Conservation (phyloP, 768 basidiomycete genomes). For the Udeniomyces megalosporus region DNA sequence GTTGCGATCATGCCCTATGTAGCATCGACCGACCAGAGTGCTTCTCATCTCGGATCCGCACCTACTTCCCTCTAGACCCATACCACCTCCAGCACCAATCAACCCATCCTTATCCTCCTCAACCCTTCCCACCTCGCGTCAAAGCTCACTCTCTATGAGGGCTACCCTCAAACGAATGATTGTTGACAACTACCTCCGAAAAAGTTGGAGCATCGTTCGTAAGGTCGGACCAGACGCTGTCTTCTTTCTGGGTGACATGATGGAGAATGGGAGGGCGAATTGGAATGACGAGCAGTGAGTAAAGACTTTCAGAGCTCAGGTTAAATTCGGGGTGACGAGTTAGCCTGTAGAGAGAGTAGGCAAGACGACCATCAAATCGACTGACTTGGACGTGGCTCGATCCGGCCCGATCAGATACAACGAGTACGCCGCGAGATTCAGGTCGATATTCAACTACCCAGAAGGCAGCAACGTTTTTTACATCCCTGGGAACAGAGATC, state of each 20-base stretch:
- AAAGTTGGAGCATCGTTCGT: slow-evolving; percentile 58
- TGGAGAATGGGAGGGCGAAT: slow-evolving; percentile 59
- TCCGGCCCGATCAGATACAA: slow-evolving; percentile 56
- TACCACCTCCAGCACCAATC: too few species aligned
- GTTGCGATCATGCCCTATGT: background rate
- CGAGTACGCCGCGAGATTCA: slow-evolving; percentile 50
- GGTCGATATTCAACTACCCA: slow-evolving; percentile 46
- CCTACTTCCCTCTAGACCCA: slow-evolving; percentile 53
- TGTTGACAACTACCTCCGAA: slow-evolving; percentile 67
- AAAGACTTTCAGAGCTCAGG: background rate
- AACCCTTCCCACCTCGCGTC: slow-evolving; percentile 37
- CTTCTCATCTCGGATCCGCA: slow-evolving; percentile 83
- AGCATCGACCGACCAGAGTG: slow-evolving; percentile 37
- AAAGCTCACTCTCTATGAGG: slow-evolving; percentile 40
- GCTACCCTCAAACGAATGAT: slow-evolving; percentile 43
- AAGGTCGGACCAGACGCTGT: slow-evolving; percentile 49
- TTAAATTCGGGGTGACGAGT: background rate
- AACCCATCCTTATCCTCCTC: too few species aligned
- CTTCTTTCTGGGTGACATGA: slow-evolving; percentile 79
- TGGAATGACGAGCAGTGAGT: slow-evolving; percentile 57
- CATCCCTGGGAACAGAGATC: slow-evolving; percentile 83
- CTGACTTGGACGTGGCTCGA: background rate
- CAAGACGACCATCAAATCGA: background rate
- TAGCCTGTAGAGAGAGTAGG: background rate
- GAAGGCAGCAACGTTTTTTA: slow-evolving; percentile 44